Evolutionary conservation across 2,329 filamentous ascomycete genomes (phyloP), one percentile per base, ranked within the genome.

Genomic region (Xylaria sp.): DNA sequence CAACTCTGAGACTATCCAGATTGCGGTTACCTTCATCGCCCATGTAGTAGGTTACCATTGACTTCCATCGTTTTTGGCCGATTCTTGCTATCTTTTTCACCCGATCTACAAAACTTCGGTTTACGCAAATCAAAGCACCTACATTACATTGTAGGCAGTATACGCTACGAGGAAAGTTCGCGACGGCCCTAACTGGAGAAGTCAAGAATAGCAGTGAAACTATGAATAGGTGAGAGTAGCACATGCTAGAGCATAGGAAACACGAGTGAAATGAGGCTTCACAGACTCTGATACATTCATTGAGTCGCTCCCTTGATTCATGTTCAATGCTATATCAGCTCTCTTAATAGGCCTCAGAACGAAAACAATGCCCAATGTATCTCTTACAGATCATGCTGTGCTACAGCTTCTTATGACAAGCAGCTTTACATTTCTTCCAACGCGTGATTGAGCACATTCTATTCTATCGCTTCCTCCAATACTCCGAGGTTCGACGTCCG

Each of bases 221-320:
- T 25, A 54, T 50, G 51, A 65, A 46, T 58, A 37, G 58, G 48
- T 48, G 6, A 48, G 8, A 20, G 23, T 58, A 51, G 52, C 46
- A 61, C 20, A 51, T 13, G 7, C 15, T 39, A 39, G 41, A 57
- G n/a, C 25, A 8, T 23, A 12, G 20, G 34, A 46, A 46, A n/a
- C 39, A 58, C 39, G 2, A 13, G n/a, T n/a, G 12, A 32, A 18
- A 20, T 44, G 8, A 46, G 28, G 39, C 23, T 46, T 56, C 39
- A 58, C 56, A 46, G 28, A 44, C n/a, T 25, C 34, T 9, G 44
- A 46, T 25, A 39, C 25, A 6, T 12, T 7, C 20, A 46, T 18
- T 37, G 18, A 54, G 8, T 25, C 7, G 23, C 39, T 60, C 13
- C 25, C 39, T 18, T n/a, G 20, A 25, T n/a, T 61, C 6, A 56